phyloP scores from a whole-genome alignment of 1,284 basidiomycete species.

The Sporisorium sorghi region DNA sequence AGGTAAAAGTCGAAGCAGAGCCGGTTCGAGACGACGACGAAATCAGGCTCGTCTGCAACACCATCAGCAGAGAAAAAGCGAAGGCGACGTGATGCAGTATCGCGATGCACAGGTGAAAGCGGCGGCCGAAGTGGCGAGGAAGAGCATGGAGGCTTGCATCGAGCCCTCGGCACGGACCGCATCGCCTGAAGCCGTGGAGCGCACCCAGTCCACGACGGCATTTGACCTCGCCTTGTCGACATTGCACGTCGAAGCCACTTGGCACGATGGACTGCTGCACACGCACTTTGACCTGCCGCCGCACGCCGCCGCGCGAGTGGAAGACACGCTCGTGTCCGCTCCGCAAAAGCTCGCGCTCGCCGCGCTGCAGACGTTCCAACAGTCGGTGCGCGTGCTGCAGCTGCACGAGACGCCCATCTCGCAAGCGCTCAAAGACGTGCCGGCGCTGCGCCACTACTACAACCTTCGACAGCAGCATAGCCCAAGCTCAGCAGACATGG shows the following conservation, averaged over 20 bases:
- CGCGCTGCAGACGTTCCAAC: conserved; percentile 42
- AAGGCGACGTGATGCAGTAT: conserved; percentile 10
- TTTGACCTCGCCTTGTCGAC: background rate
- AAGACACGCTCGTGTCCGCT: conserved; percentile 32
- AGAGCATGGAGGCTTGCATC: conserved; percentile 31
- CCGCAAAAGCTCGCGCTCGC: conserved; percentile 44
- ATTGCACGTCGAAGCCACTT: background rate
- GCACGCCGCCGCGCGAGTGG: conserved; percentile 20
- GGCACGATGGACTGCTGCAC: background rate
- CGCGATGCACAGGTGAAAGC: background rate
- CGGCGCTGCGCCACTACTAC: conserved; percentile 46
- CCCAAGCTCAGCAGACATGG: background rate
- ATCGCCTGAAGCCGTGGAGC: conserved; percentile 7
- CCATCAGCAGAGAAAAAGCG: conserved; percentile 20
- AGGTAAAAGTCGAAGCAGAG: background rate
- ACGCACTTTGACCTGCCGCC: background rate
- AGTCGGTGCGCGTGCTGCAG: conserved; percentile 26
- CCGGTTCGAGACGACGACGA: background rate
- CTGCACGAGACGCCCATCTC: conserved; percentile 29
- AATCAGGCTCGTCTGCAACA: conserved; percentile 3
- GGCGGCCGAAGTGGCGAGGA: background rate
- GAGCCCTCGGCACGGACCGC: conserved; percentile 6
- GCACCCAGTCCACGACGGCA: background rate
- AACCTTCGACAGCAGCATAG: conserved; percentile 15
- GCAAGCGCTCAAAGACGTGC: conserved; percentile 38